A percentile compares a stretch with the other conserved stretches of the same genome.
Conservation (phyloP, 2,329 filamentous ascomycete genomes). For the Sphaerulina vaccinii region DNA sequence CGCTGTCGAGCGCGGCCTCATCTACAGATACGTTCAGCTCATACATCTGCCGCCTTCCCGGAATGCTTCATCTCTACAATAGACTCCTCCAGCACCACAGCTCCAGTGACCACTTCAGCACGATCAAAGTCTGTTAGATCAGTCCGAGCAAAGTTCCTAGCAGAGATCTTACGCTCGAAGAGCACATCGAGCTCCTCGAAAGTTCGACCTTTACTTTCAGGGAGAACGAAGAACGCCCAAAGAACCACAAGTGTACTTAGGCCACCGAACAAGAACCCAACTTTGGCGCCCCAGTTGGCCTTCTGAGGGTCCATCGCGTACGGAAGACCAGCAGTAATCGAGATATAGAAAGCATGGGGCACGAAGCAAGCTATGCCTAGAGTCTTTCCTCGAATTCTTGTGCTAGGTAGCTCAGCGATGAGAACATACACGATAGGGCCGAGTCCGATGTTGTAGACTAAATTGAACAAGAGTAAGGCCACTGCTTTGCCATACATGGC, state of each 20-base stretch:
- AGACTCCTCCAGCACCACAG: neutral
- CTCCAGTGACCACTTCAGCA: neutral
- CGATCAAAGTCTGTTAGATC: neutral
- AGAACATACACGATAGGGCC: conserved; percentile 31
- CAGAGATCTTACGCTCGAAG: conserved; percentile 50
- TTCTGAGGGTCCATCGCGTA: conserved; percentile 31
- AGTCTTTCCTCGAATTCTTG: conserved; percentile 30
- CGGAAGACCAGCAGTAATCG: conserved; percentile 18
- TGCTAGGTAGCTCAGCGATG: conserved; percentile 31
- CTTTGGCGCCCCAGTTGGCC: conserved; percentile 24
- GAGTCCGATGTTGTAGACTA: conserved; percentile 28
- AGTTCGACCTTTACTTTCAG: conserved; percentile 55
- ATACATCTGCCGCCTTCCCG: neutral
- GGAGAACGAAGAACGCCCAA: conserved; percentile 55
- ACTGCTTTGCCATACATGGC: conserved; percentile 28
- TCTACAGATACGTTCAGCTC: neutral
- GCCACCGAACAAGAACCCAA: conserved; percentile 42
- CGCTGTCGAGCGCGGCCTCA: no score
- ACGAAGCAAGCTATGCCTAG: conserved; percentile 18
- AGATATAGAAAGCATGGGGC: neutral
- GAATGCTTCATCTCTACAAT: neutral
- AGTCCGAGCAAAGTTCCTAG: conserved; percentile 40
- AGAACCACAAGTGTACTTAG: conserved; percentile 48
- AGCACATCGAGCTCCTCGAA: conserved; percentile 57
- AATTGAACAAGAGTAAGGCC: conserved; percentile 22